Percentiles rank a stretch among this genome's conserved stretches.
Evolutionary conservation across 2,329 filamentous ascomycete genomes (phyloP).

Genomic region (Pseudogymnoascus destructans): DNA sequence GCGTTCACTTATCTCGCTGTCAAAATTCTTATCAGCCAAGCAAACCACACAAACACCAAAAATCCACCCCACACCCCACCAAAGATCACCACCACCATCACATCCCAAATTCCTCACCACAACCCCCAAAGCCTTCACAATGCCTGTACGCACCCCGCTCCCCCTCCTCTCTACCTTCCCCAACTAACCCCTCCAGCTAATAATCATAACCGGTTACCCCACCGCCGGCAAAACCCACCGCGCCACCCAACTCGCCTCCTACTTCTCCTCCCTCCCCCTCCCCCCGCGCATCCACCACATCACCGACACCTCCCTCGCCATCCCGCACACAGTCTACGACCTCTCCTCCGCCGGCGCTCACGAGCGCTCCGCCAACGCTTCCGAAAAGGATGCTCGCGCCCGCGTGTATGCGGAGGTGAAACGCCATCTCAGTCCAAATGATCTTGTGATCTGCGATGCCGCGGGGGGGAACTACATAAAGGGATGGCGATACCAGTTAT

Average conservation of each 20-base stretch:
- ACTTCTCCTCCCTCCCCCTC: constrained; percentile 44
- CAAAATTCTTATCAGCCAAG: neutral
- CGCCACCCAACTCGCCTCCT: constrained; percentile 50
- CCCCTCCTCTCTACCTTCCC: too few species aligned
- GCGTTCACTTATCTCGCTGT: neutral
- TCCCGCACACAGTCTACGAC: constrained; percentile 59
- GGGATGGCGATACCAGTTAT: constrained; percentile 75
- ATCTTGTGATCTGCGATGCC: constrained; percentile 63
- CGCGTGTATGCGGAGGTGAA: constrained; percentile 67
- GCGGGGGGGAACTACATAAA: constrained; percentile 73
- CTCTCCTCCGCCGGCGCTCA: constrained; percentile 44
- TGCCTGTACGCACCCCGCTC: neutral
- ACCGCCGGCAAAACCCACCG: constrained; percentile 57
- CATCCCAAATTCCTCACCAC: neutral
- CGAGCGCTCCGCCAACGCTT: constrained; percentile 55
- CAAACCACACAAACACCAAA: neutral
- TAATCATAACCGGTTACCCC: constrained; percentile 53
- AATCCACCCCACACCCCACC: neutral
- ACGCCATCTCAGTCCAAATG: constrained; percentile 54
- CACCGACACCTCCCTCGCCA: constrained; percentile 57
- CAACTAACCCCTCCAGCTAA: constrained; percentile 35
- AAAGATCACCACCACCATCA: neutral
- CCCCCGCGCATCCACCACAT: constrained; percentile 58
- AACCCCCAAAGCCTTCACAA: neutral
- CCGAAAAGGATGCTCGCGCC: constrained; percentile 72